Conservation (phyloP, 768 basidiomycete species). For the Leucosporidium scottii region DNA sequence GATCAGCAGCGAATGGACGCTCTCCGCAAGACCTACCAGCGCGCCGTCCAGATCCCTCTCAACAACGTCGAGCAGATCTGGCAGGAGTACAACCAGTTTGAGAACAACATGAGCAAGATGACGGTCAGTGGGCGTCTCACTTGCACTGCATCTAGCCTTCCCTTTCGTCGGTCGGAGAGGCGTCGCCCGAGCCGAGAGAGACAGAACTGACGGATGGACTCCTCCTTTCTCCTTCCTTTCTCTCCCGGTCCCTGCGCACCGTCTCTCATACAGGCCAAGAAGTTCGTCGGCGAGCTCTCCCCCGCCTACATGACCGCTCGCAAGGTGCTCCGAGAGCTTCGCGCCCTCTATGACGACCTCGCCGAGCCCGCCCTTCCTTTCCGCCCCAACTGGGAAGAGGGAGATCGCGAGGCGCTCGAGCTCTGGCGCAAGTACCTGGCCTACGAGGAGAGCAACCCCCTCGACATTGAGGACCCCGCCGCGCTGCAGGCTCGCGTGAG, state of each 20-base stretch:
- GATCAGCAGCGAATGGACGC: constrained; percentile 91
- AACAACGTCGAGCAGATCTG: constrained; percentile 88
- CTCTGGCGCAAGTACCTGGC: constrained; percentile 88
- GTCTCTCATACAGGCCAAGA: constrained; percentile 61
- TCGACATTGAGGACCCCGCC: constrained; percentile 76
- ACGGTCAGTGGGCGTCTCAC: constrained; percentile 49
- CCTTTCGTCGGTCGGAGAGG: background rate
- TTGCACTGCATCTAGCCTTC: too few species aligned
- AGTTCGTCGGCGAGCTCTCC: constrained; percentile 87
- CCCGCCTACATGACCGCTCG: constrained; percentile 93
- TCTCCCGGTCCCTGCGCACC: background rate
- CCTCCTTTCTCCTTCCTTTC: background rate
- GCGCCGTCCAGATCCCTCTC: constrained; percentile 87
- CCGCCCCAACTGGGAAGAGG: constrained; percentile 62
- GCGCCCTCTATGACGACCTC: constrained; percentile 57
- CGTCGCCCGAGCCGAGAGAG: background rate
- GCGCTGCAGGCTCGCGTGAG: constrained; percentile 64
- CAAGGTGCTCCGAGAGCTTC: constrained; percentile 72
- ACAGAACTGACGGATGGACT: background rate
- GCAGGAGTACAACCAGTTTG: constrained; percentile 89
- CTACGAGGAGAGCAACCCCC: constrained; percentile 90
- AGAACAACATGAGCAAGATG: constrained; percentile 77
- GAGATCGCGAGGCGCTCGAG: constrained; percentile 67
- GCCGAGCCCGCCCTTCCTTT: constrained; percentile 59
- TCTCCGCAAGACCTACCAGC: constrained; percentile 82